Evolutionary conservation across 371 early-diverging fungal genomes (phyloP).

Genomic region (Dentiscutata heterogama): DNA sequence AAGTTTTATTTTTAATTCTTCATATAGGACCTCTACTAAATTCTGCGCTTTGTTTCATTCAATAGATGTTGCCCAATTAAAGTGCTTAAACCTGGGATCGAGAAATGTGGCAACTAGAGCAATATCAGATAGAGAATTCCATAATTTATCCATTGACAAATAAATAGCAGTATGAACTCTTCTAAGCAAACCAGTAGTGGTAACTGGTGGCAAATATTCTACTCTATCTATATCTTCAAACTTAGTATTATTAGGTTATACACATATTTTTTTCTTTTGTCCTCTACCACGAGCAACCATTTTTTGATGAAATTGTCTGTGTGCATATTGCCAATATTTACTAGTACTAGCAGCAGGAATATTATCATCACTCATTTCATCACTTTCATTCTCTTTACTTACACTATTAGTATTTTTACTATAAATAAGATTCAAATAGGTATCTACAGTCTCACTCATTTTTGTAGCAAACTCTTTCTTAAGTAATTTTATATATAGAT

Average conservation of each 20-base stretch:
- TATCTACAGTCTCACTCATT: neutral
- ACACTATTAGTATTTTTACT: neutral
- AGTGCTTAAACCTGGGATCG: neutral
- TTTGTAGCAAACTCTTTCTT: neutral
- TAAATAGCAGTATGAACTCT: conserved; percentile 3
- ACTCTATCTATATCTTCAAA: neutral
- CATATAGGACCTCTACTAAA: neutral
- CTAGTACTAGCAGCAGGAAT: neutral
- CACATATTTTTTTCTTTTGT: no score
- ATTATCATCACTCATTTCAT: no score
- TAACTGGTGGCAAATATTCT: neutral
- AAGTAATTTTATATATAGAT: neutral
- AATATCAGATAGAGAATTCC: neutral
- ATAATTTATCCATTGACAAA: conserved; percentile 15
- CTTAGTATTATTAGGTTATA: no score
- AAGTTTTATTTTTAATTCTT: neutral
- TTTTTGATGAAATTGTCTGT: neutral
- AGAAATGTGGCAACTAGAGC: neutral
- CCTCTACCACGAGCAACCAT: neutral
- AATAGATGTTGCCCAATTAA: neutral
- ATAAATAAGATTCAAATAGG: neutral
- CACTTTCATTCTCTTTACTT: no score
- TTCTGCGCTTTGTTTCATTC: no score
- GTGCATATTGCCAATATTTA: neutral
- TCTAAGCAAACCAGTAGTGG: neutral